Evolutionary conservation across 1,139 yeast species (phyloP), one percentile per base, ranked within the genome.

Genomic region (Petasospora fabianii): DNA sequence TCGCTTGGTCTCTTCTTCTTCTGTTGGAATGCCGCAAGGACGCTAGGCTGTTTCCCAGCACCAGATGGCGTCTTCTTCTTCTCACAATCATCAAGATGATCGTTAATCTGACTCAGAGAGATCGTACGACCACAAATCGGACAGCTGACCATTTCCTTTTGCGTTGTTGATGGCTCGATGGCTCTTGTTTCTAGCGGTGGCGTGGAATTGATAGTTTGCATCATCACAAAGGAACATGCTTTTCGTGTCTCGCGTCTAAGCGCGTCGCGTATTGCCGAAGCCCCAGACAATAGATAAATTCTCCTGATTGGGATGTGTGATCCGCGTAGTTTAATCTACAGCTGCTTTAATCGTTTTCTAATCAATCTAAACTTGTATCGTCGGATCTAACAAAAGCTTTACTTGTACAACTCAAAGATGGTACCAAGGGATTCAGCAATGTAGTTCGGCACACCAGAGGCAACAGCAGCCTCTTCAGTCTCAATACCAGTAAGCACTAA

Each of bases 401-500:
- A 39, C 29, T 37, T 21, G 24, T 59, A 49, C 30, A 80, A 59
- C 54, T 83, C 90, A 49, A 66, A 81, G 38, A 90, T 65, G 48
- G 82, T 88, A 16, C 96, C 97, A 30, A 92, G 66, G 53, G 78
- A 80, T 32, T 74, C 72, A 30, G 90, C 84, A 54, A 75, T 84
- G 56, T 68, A 85, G 16, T 81, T 76, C 7, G 97, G 97, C 11
- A 61, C 63, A 11, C 68, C 69, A 27, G 62, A 64, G 5, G 59
- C 60, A 39, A 68, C 50, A 2, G 82, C 80, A 29, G 71, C 69
- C 26, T 71, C 74, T 53, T 81, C 94, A 2, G 80, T 78, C 56
- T 88, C 96, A 44, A 92, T 88, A 43, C 98, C 98, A 2, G 95
- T 84, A 42, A 92, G 72, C 4, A 92, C 97, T 55, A 92, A 69